phyloP scores from a whole-genome alignment of 176 grass and related monocot species.

The Guadua angustifolia region DNA sequence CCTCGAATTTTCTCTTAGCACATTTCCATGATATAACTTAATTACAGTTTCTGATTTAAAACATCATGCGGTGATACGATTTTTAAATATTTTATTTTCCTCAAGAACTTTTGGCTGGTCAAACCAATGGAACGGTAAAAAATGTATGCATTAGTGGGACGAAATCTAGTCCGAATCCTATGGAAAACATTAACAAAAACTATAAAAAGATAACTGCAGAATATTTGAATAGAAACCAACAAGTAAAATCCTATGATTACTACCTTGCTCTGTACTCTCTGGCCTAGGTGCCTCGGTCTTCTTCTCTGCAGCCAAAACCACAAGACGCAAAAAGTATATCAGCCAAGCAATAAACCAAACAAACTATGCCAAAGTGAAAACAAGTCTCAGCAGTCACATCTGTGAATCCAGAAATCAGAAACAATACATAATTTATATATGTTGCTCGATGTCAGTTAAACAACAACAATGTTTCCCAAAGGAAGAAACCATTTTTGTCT shows the following conservation, averaged over 20 bases:
- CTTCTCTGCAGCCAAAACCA: slow-evolving; percentile 54
- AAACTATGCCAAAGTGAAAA: slow-evolving; percentile 7
- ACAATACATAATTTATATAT: not conserved
- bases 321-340: slow-evolving; percentile 26
- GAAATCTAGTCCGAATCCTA: not conserved
- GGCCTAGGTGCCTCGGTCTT: slow-evolving; percentile 50
- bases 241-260: slow-evolving; percentile 3
- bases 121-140: slow-evolving; percentile 47
- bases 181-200: not conserved
- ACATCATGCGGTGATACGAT: not conserved
- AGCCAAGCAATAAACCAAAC: slow-evolving; percentile 8
- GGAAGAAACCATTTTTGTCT: not conserved
- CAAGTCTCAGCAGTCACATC: not conserved
- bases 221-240: slow-evolving; percentile 1
- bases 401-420: not conserved
- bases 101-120: not conserved
- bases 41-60: not conserved
- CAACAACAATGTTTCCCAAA: not conserved
- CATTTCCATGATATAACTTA: not conserved
- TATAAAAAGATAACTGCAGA: not conserved
- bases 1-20: not conserved
- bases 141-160: not conserved
- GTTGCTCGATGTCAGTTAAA: not conserved
- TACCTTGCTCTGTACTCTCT: slow-evolving; percentile 70
- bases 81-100: not conserved